Base-by-base conservation (phyloP, 192 early-diverging fungal genomes). In the Coemansia sp. region DNA sequence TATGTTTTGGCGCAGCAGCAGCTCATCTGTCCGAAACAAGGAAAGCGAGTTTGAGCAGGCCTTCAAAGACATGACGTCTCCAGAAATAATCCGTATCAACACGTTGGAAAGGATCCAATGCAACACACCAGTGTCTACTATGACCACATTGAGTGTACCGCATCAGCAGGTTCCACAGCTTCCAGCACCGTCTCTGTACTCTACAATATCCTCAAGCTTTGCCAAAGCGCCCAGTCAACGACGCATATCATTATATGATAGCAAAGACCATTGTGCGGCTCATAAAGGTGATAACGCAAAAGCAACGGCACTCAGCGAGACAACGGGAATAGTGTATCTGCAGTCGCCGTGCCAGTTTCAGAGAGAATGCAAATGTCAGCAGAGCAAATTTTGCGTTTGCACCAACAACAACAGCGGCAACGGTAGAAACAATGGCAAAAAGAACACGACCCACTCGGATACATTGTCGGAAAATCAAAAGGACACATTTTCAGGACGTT, bases 21-120 rank as follows among this genome's bases (percentile, higher is more conserved):
- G 62, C 26, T 52, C 56, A 3, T 48, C 55, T 64, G 58, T 57
- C 3, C 52, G 64, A 18, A 19, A 47, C 6, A 49, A 62, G 41
- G 3, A 48, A 21, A 46, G 41, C 8, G 32, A 56, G 10, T 46
- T 63, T 21, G 61, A 68, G 16, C 61, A 60, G 16, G 52, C 59
- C n/a, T 77, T 82, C 43, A 63, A 73, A 46, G 46, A 26, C 16
- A 58, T 76, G 52, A 77, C 79, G 1, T 77, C 74, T 36, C 65
- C 74, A 22, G 79, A 82, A 40, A 73, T 82, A 11, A 57, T 82
- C 26, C 79, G 74, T n/a, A 41, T 65, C 37, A 41, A 40, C 43
- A 51, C 65, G 11, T 43, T 73, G 26, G 60, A 56, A n/a, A 48
- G 48, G 46, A 57, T 71, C 19, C 59, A 68, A 5, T 5, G 26